Evolutionary conservation across 768 basidiomycete species (phyloP), one percentile per base, ranked within the genome.

Genomic region (Leccinum fibrillosum): DNA sequence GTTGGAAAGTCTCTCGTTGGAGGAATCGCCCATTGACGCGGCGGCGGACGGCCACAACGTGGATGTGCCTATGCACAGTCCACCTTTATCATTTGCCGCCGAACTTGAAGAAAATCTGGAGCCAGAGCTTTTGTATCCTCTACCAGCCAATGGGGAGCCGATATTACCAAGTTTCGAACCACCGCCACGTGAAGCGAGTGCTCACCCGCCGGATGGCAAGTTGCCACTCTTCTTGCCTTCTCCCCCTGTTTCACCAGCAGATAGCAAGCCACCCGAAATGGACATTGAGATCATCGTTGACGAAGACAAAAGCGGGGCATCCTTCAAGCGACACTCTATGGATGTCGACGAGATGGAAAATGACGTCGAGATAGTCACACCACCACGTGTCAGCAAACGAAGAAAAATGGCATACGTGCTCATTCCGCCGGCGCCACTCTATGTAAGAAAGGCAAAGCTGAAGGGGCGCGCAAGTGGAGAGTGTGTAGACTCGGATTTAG

Each of bases 181-280:
- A 25, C 55, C 54, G 13, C 58, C 62, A 47, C 57, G 21, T 25
- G 64, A 64, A 57, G 55, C 57, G 45, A 64, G 47, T 32, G 60
- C 53, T 15, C 57, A 45, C 17, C 30, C 11, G 15, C 25, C 44
- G 25, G 61, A 57, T 52, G 68, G 66, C 9, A 72, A 66, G 51
- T 60, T 76, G 13, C 82, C 82, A 28, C 69, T 82, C 49, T 83
- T 83, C 61, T 62, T 82, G 28, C 82, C 82, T 37, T 83, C 80
- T 42, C 77, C 77, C 6, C 69, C 75, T 1, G 59, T 66, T 56
- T 78, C 76, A 19, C 75, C 75, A 32, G 28, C 57, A 19, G 53
- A 49, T 4, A 62, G 62, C 25, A 60, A 62, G 30, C 64, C 67
- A 26, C 65, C 63, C 9, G 66, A 62, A 57, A 64, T 64, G 52